A percentile compares a stretch with the other conserved stretches of the same genome.
phyloP scores from a whole-genome alignment of 2,329 filamentous ascomycete species.

The Aspergillus pseudotamarii region DNA sequence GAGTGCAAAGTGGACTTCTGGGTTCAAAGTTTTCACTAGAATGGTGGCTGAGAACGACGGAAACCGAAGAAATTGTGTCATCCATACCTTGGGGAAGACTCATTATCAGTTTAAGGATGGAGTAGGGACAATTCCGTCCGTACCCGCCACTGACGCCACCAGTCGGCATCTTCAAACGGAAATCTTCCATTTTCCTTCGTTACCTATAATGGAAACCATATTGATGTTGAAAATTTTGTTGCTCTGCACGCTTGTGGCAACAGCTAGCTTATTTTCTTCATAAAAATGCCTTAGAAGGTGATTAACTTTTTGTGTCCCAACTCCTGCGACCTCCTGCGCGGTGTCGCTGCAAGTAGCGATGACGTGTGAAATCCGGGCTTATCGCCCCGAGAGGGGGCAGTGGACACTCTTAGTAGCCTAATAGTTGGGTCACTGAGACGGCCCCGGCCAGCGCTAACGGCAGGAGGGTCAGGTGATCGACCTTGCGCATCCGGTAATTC shows the following conservation, averaged over 20 bases:
- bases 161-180: slow-evolving; percentile 15
- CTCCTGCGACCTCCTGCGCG: background rate
- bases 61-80: slow-evolving; percentile 1
- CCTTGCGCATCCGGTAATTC: slow-evolving; percentile 2
- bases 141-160: slow-evolving; percentile 32
- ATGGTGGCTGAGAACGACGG: background rate
- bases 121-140: slow-evolving; percentile 16
- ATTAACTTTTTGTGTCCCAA: background rate
- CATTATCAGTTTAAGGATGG: slow-evolving; percentile 4
- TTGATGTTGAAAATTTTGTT: background rate
- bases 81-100: background rate
- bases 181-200: slow-evolving; percentile 1
- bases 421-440: background rate
- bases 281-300: background rate
- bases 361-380: slow-evolving; percentile 20
- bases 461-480: slow-evolving; percentile 6
- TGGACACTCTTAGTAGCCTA: slow-evolving; percentile 7
- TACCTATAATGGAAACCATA: background rate
- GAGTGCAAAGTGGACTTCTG: background rate
- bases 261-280: background rate
- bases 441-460: slow-evolving; percentile 2
- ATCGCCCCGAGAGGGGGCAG: slow-evolving; percentile 6
- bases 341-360: slow-evolving; percentile 11
- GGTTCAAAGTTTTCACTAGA: slow-evolving; percentile 1
- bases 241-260: background rate